Base-by-base conservation (phyloP, 371 early-diverging fungal genomes). In the Rhizomucor miehei region DNA sequence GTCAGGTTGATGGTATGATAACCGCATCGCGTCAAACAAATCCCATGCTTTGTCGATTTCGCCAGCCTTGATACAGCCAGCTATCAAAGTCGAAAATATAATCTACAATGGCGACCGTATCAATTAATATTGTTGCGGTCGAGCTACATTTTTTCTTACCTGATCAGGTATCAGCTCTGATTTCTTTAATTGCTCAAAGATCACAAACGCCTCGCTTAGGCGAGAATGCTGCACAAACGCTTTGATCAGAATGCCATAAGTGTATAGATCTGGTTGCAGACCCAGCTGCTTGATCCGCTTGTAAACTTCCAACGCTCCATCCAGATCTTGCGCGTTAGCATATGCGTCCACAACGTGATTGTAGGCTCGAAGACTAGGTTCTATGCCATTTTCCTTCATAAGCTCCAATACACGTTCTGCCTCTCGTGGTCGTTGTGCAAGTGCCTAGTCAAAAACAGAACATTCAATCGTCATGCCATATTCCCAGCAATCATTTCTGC, bases 21-120 rank as follows among this genome's bases (percentile, higher is more conserved):
- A 73, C 45, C 91, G 84, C 92, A 97, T 88, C 54, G 90, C 77
- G 62, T 94, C 88, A 77, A 93, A 97, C n/a, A 89, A 79, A 25
- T 80, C 79, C 97, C 97, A 97, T 9, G 95, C 95, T 2, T 89
- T 82, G 14, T 84, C 69, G 11, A 84, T 66, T 44, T 92, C 82
- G 16, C 78, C 72, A 10, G 77, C 65, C 39, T 84, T 73, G n/a
- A 93, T 57, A 54, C 92, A 97, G 19, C 92, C 91, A 54, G 87
- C 82, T 51, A 97, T 89, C 5, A 97, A 67, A 34, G 65, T 87
- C 17, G 91, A 86, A 72, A 86, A 93, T 19, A 92, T 81, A 4
- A 83, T 81, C 56, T 84, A 25, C 6, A 35, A 35, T 24, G 29
- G 29, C n/a, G n/a, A n/a, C n/a, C n/a, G n/a, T n/a, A n/a, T 29